Base-by-base conservation (phyloP, 2,329 filamentous ascomycete species). In the Cercospora sojina region DNA sequence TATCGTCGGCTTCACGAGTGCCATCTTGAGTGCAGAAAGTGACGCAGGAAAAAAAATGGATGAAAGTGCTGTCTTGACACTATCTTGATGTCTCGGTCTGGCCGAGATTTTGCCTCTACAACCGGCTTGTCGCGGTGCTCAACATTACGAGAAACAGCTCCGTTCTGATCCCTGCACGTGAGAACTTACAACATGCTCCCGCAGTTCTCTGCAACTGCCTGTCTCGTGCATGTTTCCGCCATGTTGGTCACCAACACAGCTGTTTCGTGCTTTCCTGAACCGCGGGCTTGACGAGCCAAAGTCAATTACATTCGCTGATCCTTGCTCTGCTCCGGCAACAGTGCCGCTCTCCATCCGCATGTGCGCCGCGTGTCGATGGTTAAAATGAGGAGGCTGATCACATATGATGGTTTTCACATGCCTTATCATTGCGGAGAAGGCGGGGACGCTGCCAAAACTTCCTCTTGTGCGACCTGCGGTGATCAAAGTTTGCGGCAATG, bases 371-470 rank as follows among this genome's bases (percentile, higher is more conserved):
- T 27, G 47, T 23, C 47, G 47, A 29, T 53, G 23, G 23, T 27
- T 27, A 53, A 53, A 53, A 53, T 53, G 47, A 53, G 47, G 25
- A 43, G 27, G 16, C 27, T 27, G 23, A 27, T n/a, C 47, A 13
- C 58, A 47, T 38, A 32, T 59, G 56, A 27, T 60, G 12, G 25
- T 47, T n/a, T 60, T 60, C 58, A 60, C 58, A 60, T 60, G 58
- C 58, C 27, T 47, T 60, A 35, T 47, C 27, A 16, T 25, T 47
- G 58, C 58, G 58, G 58, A 49, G 58, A 60, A 49, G 35, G 58
- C 35, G 58, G 58, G 38, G 58, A 23, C 35, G n/a, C 25, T 47
- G 35, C 18, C 58, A 47, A 49, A 57, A 57, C 31, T 23, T 57
- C 29, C 53, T 57, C 53, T 57, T 57, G 53, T 57, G 53, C 53